Conservation (phyloP, 805 yeast genomes). For the Scheffersomyces stipitis region DNA sequence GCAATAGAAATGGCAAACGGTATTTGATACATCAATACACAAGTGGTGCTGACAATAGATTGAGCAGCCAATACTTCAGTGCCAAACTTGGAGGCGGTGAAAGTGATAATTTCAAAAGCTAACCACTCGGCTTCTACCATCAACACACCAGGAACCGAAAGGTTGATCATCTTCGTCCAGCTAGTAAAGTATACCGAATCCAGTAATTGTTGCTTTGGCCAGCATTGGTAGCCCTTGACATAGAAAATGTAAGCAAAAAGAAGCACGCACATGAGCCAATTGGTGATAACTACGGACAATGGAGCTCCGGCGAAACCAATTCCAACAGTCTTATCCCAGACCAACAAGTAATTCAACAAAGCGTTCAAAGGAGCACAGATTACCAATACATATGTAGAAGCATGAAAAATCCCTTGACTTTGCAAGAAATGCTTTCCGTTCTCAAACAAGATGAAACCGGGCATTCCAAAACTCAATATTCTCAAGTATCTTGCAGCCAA, state of each 20-base stretch:
- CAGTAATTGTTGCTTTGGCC: conserved; percentile 32
- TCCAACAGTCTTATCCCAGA: conserved; percentile 59
- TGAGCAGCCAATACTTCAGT: conserved; percentile 70
- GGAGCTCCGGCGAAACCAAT: conserved; percentile 79
- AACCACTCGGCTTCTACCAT: conserved; percentile 81
- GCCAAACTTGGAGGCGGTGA: conserved; percentile 68
- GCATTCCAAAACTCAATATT: conserved; percentile 62
- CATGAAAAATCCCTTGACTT: conserved; percentile 77
- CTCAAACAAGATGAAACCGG: conserved; percentile 73
- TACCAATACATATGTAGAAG: conserved; percentile 68
- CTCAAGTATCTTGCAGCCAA: conserved; percentile 61
- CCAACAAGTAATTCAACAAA: conserved; percentile 61
- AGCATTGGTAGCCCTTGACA: conserved; percentile 47
- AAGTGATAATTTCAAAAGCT: conserved; percentile 73
- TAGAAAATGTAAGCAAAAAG: conserved; percentile 47
- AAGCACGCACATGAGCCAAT: conserved; percentile 67
- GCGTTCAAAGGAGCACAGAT: conserved; percentile 78
- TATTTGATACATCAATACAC: conserved; percentile 66
- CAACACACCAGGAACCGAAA: conserved; percentile 71
- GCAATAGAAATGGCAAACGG: conserved; percentile 79
- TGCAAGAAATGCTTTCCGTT: conserved; percentile 72
- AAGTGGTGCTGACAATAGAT: conserved; percentile 67
- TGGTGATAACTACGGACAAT: conserved; percentile 66
- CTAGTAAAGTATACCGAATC: conserved; percentile 38
- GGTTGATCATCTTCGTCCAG: conserved; percentile 62